Evolutionary conservation across 2,329 filamentous ascomycete species (phyloP).

Genomic region (Diaporthe ilicicola): DNA sequence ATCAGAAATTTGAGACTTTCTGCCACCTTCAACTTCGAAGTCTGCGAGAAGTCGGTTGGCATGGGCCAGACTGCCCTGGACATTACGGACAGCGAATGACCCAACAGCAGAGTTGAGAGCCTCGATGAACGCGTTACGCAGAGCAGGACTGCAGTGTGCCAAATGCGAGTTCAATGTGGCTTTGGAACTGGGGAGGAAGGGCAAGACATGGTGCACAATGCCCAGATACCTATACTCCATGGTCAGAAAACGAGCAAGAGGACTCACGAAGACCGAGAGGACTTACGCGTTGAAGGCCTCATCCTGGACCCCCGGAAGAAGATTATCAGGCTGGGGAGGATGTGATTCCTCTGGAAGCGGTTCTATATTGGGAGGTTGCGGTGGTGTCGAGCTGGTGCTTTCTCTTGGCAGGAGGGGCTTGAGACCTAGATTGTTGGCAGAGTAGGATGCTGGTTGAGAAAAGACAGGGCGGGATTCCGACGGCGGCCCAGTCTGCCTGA

Average conservation of each 20-base stretch:
- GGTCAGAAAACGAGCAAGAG: neutral
- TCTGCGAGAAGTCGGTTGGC: slow-evolving; percentile 58
- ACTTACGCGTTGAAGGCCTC: slow-evolving; percentile 56
- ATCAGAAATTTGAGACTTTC: slow-evolving; percentile 50
- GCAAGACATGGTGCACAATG: slow-evolving; percentile 72
- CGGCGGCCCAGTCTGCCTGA: slow-evolving; percentile 56
- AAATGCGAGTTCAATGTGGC: slow-evolving; percentile 64
- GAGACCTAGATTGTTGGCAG: slow-evolving; percentile 54
- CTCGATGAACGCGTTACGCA: slow-evolving; percentile 71
- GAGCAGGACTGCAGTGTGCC: slow-evolving; percentile 60
- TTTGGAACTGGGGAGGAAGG: slow-evolving; percentile 68
- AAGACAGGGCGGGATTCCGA: slow-evolving; percentile 57
- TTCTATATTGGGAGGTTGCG: slow-evolving; percentile 22
- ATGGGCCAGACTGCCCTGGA: slow-evolving; percentile 50
- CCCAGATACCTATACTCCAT: slow-evolving; percentile 63
- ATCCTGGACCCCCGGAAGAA: slow-evolving; percentile 52
- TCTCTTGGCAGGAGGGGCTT: slow-evolving; percentile 51
- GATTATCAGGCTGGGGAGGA: neutral
- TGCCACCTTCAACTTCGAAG: slow-evolving; percentile 56
- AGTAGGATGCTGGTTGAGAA: slow-evolving; percentile 49
- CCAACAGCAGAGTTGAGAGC: slow-evolving; percentile 68
- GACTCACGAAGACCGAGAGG: neutral
- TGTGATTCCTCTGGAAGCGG: slow-evolving; percentile 4
- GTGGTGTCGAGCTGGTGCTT: slow-evolving; percentile 5
- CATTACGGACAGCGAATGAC: slow-evolving; percentile 53